A percentile compares a stretch with the other conserved stretches of the same genome.
Conservation (phyloP, 177 flowering plant genomes). For the Telopea speciosissima region DNA sequence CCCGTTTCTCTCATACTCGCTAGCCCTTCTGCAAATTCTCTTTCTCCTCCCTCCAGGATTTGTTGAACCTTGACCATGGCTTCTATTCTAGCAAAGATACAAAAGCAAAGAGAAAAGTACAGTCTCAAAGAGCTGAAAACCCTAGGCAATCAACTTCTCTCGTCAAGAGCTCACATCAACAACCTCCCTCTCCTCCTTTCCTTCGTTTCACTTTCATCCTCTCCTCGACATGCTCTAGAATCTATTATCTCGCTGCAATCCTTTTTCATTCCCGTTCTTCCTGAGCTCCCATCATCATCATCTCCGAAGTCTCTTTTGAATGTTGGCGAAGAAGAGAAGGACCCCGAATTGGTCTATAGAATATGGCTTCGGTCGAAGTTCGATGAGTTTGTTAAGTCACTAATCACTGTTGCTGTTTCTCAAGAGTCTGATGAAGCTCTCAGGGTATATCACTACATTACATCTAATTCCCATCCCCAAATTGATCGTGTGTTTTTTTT, state of each 20-base stretch:
- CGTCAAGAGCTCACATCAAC: constrained; percentile 76
- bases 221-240: constrained; percentile 55
- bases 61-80: constrained; percentile 21
- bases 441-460: constrained; percentile 25
- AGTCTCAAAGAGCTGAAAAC: constrained; percentile 45
- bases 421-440: constrained; percentile 42
- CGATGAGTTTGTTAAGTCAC: constrained; percentile 47
- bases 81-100: constrained; percentile 26
- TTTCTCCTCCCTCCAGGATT: too few species aligned
- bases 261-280: constrained; percentile 63
- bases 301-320: constrained; percentile 13
- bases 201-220: constrained; percentile 43
- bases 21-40: too few species aligned
- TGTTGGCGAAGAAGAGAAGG: constrained; percentile 15
- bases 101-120: constrained; percentile 22
- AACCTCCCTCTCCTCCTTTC: constrained; percentile 70
- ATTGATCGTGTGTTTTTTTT: too few species aligned
- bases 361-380: constrained; percentile 77
- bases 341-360: constrained; percentile 49
- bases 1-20: too few species aligned
- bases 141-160: constrained; percentile 63
- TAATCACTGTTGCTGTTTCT: constrained; percentile 38
- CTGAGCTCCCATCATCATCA: constrained; percentile 46
- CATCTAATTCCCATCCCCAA: too few species aligned
- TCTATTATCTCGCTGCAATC: constrained; percentile 78